A percentile compares a stretch with the other conserved stretches of the same genome.
Evolutionary conservation across 2,329 filamentous ascomycete genomes (phyloP).

Genomic region (Aspergillus sp.): DNA sequence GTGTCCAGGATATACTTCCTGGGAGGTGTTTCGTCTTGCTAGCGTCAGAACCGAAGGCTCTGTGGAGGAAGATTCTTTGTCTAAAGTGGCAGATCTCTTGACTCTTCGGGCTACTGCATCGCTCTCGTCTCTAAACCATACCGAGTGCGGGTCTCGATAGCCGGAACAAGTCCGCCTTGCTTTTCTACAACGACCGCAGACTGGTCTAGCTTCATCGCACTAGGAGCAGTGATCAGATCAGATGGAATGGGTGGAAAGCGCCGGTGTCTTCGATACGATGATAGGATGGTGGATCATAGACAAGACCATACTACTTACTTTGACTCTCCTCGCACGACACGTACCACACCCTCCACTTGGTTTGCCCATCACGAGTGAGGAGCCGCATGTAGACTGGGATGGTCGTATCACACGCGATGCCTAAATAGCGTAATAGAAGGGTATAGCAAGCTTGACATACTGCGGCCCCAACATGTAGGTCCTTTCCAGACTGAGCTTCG

Average conservation of each 20-base stretch:
- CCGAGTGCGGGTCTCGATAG: conserved; percentile 1
- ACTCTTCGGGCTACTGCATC: background rate
- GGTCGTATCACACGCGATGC: background rate
- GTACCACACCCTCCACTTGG: conserved; percentile 3
- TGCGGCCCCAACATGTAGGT: background rate
- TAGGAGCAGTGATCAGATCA: background rate
- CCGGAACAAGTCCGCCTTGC: conserved; percentile 1
- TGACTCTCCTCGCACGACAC: conserved; percentile 1
- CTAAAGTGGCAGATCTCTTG: background rate
- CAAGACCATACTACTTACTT: conserved; percentile 5
- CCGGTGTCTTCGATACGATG: too few relatives aligned
- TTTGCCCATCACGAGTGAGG: conserved; percentile 2
- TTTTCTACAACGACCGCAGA: conserved; percentile 1
- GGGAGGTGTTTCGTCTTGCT: background rate
- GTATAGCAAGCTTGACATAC: background rate
- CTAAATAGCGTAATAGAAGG: background rate
- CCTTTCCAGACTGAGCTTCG: too few relatives aligned
- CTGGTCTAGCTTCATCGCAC: conserved; percentile 4
- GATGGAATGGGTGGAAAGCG: background rate
- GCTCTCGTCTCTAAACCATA: conserved; percentile 7
- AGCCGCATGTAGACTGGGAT: background rate
- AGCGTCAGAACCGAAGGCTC: background rate
- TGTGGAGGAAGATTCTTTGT: background rate
- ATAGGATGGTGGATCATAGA: background rate
- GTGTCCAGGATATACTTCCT: background rate